Conservation (phyloP, 2,329 filamentous ascomycete species). For the Epichloe coenophiala region DNA sequence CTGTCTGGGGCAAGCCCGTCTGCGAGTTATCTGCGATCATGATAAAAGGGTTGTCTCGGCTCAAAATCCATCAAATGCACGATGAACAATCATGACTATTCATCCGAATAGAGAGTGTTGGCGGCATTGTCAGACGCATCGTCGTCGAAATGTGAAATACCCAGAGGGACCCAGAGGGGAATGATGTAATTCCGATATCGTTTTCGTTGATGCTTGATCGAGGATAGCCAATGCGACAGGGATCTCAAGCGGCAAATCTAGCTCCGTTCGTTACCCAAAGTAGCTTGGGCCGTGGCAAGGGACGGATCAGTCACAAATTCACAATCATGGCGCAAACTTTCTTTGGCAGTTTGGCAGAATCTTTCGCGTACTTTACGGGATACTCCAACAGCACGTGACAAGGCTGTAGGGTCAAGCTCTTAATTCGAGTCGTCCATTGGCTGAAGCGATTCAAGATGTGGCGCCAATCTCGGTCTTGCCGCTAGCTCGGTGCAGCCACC, state of each 20-base stretch:
- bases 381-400: constrained; percentile 3
- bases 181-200: background rate
- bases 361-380: background rate
- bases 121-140: too few relatives aligned
- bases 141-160: background rate
- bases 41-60: background rate
- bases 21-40: too few relatives aligned
- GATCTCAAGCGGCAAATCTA: background rate
- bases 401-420: background rate
- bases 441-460: background rate
- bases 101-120: too few relatives aligned
- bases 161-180: too few relatives aligned
- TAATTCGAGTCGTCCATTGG: constrained; percentile 4
- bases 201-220: background rate
- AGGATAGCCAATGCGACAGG: background rate
- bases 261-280: background rate
- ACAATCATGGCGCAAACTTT: background rate
- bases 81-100: too few relatives aligned
- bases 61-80: too few relatives aligned
- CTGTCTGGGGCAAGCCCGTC: too few relatives aligned
- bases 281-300: background rate
- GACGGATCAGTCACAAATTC: background rate
- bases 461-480: constrained; percentile 1
- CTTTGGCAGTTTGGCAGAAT: background rate
- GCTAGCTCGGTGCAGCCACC: background rate